Evolutionary conservation across 73 alveolate genomes (phyloP).

Genomic region (Paramecium pentaurelia): DNA sequence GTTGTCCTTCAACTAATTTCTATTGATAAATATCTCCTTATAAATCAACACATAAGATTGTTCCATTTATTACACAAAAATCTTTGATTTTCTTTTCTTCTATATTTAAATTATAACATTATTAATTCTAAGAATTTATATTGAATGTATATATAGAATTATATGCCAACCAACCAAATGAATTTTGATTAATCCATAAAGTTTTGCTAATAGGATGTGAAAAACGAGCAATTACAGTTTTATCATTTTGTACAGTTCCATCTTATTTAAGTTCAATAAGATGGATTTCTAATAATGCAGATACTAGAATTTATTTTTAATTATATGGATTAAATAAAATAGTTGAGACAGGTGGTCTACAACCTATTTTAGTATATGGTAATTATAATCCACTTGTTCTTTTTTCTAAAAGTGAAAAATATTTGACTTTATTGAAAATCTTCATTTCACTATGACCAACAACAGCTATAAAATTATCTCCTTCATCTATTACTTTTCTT

Average conservation of each 20-base stretch:
- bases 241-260: background rate
- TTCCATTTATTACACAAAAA: background rate
- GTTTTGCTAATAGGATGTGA: background rate
- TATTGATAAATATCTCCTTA: background rate
- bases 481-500: slow-evolving; percentile 23
- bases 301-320: background rate
- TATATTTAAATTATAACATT: background rate
- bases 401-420: background rate
- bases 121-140: background rate
- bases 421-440: background rate
- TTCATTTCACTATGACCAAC: background rate
- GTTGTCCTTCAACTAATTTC: background rate
- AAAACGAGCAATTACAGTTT: background rate
- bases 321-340: background rate
- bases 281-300: background rate
- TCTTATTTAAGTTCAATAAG: background rate
- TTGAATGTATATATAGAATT: background rate
- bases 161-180: background rate
- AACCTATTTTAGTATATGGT: background rate
- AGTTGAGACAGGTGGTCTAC: background rate
- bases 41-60: background rate
- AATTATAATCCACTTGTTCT: background rate
- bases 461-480: background rate
- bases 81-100: slow-evolving; percentile 4
- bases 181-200: background rate